phyloP scores from a whole-genome alignment of 768 basidiomycete genomes.

The Grammothele lineata region DNA sequence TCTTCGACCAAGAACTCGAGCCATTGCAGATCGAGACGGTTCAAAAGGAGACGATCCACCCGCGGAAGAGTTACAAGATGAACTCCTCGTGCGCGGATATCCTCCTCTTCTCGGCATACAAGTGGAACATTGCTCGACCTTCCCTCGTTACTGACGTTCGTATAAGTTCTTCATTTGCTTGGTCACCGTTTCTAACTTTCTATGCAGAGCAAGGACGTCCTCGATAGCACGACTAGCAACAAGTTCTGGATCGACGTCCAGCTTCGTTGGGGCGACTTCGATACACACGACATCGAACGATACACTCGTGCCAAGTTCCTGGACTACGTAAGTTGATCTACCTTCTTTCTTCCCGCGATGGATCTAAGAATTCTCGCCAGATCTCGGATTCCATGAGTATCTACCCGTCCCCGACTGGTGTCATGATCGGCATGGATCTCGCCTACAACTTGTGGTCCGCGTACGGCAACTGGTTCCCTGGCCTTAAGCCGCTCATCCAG shows the following conservation, averaged over 20 bases:
- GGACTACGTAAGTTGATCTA: constrained; percentile 69
- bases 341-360: not conserved
- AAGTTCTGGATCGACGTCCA: constrained; percentile 99
- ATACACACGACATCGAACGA: constrained; percentile 97
- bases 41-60: constrained; percentile 99
- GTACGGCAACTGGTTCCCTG: constrained; percentile 99
- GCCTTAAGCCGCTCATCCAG: constrained; percentile 95
- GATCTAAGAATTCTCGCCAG: constrained; percentile 30
- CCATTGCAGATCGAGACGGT: constrained; percentile 98
- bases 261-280: constrained; percentile 96
- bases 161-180: no score
- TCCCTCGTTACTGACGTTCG: constrained; percentile 94
- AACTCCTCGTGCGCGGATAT: constrained; percentile 99
- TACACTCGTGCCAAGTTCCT: constrained; percentile 99
- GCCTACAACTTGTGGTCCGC: constrained; percentile 99
- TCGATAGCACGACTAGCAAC: constrained; percentile 97
- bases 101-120: constrained; percentile 92
- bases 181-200: no score
- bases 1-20: constrained; percentile 98
- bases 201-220: constrained; percentile 79
- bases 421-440: constrained; percentile 98
- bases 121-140: constrained; percentile 98
- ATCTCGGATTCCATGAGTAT: constrained; percentile 98
- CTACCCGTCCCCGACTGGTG: constrained; percentile 97
- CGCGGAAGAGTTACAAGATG: constrained; percentile 99